These are phyloP conservation scores for Euphorbia schlechtendalii DNA, from an alignment of 441 rosid species.

Conservation along the genomic window DNA sequence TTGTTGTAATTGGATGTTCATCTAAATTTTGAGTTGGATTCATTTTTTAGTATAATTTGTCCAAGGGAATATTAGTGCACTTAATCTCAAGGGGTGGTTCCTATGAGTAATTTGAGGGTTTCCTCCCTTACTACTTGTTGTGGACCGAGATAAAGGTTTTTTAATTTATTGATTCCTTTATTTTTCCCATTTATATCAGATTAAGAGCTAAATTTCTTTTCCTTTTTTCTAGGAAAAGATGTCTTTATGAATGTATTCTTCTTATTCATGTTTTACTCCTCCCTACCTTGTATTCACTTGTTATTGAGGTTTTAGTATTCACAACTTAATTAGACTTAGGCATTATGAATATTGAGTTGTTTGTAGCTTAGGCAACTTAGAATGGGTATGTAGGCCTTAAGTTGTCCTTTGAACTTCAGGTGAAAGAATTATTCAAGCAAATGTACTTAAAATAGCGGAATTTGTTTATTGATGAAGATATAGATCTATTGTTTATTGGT, in stretches of 20 bases:
- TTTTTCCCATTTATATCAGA: neutral
- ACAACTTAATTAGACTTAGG: neutral
- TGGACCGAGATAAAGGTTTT: conserved; percentile 72
- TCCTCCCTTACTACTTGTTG: conserved; percentile 99
- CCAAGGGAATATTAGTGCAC: conserved; percentile 96
- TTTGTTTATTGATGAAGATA: neutral
- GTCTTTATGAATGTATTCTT: neutral
- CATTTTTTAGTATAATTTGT: conserved; percentile 55
- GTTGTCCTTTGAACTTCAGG: neutral
- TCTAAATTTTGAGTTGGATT: conserved; percentile 12
- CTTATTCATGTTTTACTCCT: neutral
- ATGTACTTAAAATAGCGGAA: neutral
- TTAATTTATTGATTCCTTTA: neutral
- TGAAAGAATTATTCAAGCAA: neutral
- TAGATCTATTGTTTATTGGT: neutral
- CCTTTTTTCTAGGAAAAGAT: too few species aligned
- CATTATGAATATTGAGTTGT: neutral
- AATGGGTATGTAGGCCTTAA: neutral
- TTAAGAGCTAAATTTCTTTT: neutral
- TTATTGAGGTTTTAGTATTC: neutral
- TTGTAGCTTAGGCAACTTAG: neutral
- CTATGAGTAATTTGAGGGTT: conserved; percentile 98
- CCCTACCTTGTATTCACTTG: neutral
- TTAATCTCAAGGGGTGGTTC: conserved; percentile 98
- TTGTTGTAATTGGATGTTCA: conserved; percentile 3